Evolutionary conservation across 345 rosid species (phyloP).

Genomic region (Ailanthus altissimus): DNA sequence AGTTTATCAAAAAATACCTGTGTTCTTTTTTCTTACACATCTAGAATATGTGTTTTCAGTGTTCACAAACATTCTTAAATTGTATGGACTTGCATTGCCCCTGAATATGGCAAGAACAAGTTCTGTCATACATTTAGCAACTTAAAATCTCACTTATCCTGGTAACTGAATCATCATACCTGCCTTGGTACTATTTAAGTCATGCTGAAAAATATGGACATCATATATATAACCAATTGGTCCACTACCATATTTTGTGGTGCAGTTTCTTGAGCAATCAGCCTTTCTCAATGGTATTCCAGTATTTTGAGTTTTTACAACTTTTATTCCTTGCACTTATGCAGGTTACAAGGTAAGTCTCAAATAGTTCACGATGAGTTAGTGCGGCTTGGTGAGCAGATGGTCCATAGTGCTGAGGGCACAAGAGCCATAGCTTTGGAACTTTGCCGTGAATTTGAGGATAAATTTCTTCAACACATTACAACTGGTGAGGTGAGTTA

Average conservation of each 20-base stretch:
- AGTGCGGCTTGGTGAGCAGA: constrained; percentile 82
- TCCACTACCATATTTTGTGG: neutral
- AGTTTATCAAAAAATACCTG: neutral
- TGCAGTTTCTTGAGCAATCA: neutral
- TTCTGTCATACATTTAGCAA: neutral
- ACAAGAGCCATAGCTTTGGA: constrained; percentile 92
- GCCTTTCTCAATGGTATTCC: neutral
- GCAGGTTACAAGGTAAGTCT: constrained; percentile 95
- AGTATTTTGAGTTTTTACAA: neutral
- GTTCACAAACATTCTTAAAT: neutral
- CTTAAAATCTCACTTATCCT: neutral
- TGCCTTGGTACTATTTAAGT: neutral
- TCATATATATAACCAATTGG: neutral
- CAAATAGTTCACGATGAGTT: constrained; percentile 87
- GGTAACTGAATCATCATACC: neutral
- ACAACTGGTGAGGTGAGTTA: constrained; percentile 86
- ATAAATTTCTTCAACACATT: constrained; percentile 83
- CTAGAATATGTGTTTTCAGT: neutral
- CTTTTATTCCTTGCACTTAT: constrained; percentile 5
- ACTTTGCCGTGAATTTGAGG: constrained; percentile 97
- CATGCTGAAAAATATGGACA: neutral
- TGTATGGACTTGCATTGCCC: neutral
- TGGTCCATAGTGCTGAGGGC: constrained; percentile 88
- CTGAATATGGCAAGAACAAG: neutral
- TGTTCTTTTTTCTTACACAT: neutral